Conservation (phyloP, 257 asterid genomes). For the Buddleja alternifolia region DNA sequence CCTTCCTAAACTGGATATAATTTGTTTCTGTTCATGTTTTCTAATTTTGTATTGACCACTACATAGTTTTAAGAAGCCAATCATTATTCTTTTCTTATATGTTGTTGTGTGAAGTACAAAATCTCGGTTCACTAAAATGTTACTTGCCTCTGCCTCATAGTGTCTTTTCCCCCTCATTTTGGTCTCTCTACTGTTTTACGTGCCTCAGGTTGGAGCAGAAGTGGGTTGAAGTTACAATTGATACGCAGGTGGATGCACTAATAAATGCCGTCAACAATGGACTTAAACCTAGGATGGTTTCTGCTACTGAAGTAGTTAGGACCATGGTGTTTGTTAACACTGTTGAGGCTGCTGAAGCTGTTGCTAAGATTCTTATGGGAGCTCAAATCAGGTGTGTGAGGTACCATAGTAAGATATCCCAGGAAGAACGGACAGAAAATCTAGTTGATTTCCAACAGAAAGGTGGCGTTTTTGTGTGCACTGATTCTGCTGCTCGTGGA, state of each 20-base stretch:
- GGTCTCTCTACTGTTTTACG: slow-evolving; percentile 17
- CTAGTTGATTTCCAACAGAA: slow-evolving; percentile 70
- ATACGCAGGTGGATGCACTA: slow-evolving; percentile 80
- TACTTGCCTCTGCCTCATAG: not conserved
- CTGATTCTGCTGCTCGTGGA: slow-evolving; percentile 99
- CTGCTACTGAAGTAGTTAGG: slow-evolving; percentile 47
- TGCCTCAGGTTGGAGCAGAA: slow-evolving; percentile 79
- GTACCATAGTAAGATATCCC: slow-evolving; percentile 78
- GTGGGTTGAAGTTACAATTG: slow-evolving; percentile 82
- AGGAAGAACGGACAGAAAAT: slow-evolving; percentile 76
- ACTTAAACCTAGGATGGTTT: slow-evolving; percentile 29
- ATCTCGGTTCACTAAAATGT: not conserved
- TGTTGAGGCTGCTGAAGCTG: slow-evolving; percentile 89
- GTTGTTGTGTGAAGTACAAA: slow-evolving; percentile 3
- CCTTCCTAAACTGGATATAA: too few species aligned
- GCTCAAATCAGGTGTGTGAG: slow-evolving; percentile 65
- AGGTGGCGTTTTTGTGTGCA: slow-evolving; percentile 97
- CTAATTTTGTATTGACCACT: not conserved
- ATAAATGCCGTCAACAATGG: slow-evolving; percentile 68
- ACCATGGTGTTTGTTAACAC: slow-evolving; percentile 98
- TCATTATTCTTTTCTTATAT: not conserved
- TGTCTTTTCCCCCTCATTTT: slow-evolving; percentile 12
- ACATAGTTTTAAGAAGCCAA: not conserved
- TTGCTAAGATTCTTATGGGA: slow-evolving; percentile 65
- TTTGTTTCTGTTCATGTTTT: too few species aligned